phyloP scores from a whole-genome alignment of 345 rosid genomes.

The Brassica nigra region DNA sequence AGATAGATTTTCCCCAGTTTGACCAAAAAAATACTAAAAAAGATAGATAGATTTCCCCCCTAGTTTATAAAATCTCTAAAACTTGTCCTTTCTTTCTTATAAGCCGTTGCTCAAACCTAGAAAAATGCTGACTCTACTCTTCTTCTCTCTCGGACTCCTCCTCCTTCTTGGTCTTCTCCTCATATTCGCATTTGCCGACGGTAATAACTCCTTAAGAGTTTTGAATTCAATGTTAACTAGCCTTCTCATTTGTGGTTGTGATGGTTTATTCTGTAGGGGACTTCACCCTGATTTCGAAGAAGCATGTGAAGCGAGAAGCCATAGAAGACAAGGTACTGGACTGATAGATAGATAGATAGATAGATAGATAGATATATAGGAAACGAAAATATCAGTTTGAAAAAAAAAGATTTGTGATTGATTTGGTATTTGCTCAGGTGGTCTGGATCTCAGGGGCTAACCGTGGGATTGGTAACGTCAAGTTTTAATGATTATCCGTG shows the following conservation, averaged over 20 bases:
- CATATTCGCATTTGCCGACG: constrained; percentile 64
- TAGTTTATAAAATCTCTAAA: background rate
- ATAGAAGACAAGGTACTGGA: constrained; percentile 69
- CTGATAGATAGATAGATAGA: background rate
- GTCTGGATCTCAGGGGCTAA: constrained; percentile 97
- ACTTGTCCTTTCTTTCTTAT: background rate
- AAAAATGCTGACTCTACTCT: constrained; percentile 44
- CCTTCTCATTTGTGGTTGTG: background rate
- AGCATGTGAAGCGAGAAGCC: constrained; percentile 68
- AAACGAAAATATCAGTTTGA: no score
- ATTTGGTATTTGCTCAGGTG: constrained; percentile 48
- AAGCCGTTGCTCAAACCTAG: constrained; percentile 10
- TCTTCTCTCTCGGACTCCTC: constrained; percentile 38
- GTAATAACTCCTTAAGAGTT: constrained; percentile 35
- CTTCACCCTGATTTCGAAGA: constrained; percentile 67
- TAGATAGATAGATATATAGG: no score
- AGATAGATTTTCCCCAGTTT: background rate
- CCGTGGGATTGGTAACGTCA: constrained; percentile 77
- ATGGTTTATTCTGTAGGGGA: constrained; percentile 51
- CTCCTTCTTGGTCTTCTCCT: constrained; percentile 40
- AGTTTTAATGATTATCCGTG: background rate
- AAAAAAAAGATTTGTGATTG: background rate
- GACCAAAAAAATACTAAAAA: background rate
- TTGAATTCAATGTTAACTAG: background rate
- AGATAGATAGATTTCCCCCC: background rate